Evolutionary conservation across 2,329 filamentous ascomycete species (phyloP).

Genomic region (Fusarium sp.): DNA sequence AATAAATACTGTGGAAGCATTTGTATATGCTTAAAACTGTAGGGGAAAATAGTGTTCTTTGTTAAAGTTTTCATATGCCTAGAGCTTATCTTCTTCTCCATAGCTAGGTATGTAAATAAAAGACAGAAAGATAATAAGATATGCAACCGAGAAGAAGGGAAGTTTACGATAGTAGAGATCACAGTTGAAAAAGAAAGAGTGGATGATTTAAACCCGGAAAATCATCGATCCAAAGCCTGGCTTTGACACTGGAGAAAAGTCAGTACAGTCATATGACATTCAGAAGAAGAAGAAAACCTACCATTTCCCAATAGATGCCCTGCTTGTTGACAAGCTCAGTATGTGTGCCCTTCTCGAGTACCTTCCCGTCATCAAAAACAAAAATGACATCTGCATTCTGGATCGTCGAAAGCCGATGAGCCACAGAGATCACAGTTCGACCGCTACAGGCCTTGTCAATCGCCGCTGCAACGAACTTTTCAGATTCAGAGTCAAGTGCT

Average conservation of each 20-base stretch:
- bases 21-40: too few species aligned
- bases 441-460: constrained; percentile 71
- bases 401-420: constrained; percentile 60
- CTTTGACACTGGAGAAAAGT: constrained; percentile 30
- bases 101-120: too few species aligned
- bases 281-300: not conserved
- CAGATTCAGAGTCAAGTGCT: constrained; percentile 71
- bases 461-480: constrained; percentile 71
- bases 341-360: constrained; percentile 57
- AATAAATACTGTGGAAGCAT: too few species aligned
- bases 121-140: too few species aligned
- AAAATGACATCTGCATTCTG: constrained; percentile 57
- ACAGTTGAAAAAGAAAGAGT: rapidly evolving
- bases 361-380: constrained; percentile 54
- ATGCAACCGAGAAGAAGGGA: not conserved
- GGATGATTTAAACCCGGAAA: too few species aligned
- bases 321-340: constrained; percentile 31
- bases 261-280: not conserved
- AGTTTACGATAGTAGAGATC: not conserved
- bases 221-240: constrained; percentile 33
- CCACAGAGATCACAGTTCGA: constrained; percentile 78
- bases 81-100: too few species aligned
- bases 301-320: constrained; percentile 40
- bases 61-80: too few species aligned
- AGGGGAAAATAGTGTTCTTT: too few species aligned